Evolutionary conservation across 176 grass and related monocot genomes (phyloP), one percentile per base, ranked within the genome.

Genomic region (Rhynchospora tenuis): DNA sequence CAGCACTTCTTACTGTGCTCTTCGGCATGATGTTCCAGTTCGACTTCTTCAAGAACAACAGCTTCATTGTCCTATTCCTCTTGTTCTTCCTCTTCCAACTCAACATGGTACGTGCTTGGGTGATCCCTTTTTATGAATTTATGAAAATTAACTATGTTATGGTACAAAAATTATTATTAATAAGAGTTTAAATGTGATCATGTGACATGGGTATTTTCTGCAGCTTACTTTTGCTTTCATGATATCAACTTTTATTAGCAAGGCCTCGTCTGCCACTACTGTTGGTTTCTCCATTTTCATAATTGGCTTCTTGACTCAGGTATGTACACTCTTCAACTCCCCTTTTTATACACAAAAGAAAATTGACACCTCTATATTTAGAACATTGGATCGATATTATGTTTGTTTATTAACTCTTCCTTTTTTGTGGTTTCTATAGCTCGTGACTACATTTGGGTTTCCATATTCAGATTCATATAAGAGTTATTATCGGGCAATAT

Each of bases 21-120:
- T 98, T 98, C 82, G 96, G 96, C 46, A 95, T 98, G 96, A 98
- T 98, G 91, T 98, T 98, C 85, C 96, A 91, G 75, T 98, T 98
- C 38, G 72, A 98, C 46, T 98, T 98, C 81, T 98, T 98, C 82
- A 86, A 91, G 77, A 24, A 95, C 68, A 98, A 98, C 85, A 90
- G 64, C 56, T 98, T 95, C 47, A 79, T 56, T 60, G 85, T 98
- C 29, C 89, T 95, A 43, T 98, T 98, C 63, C 61, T 98, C 14
- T 11, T 95, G 33, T 95, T 98, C 83, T 95, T 95, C 74, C 91
- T 98, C 54, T 98, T 98, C 84, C 96, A 98, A 74, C 84, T 98
- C 79, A 95, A 98, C 72, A 98, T 98, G 96, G 96, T 98, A 91
- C 81, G 22, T 19, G 50, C 20, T 56, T 77, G 17, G 19, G n/a